Conservation (phyloP, 345 rosid species). For the Eucalyptus regnans region DNA sequence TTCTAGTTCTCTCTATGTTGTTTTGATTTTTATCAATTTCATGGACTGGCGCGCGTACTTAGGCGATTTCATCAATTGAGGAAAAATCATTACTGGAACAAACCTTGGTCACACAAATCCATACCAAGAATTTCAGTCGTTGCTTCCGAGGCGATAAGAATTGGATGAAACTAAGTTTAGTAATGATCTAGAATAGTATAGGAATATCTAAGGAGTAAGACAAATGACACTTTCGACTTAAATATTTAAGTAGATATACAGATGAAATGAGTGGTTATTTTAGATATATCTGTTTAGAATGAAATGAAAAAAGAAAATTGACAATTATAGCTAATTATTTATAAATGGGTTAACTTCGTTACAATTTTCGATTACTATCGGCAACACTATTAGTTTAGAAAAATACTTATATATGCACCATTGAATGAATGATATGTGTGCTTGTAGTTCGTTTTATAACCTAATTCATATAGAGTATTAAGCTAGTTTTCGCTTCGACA, state of each 20-base stretch:
- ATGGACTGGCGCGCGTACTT: too few relatives aligned
- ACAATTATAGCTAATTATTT: not conserved
- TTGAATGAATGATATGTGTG: not conserved
- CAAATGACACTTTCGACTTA: not conserved
- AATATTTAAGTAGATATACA: not conserved
- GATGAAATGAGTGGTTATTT: not conserved
- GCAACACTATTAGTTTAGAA: not conserved
- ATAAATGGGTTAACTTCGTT: not conserved
- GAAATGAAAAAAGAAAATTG: too few relatives aligned
- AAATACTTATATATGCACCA: not conserved
- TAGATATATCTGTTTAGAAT: too few relatives aligned
- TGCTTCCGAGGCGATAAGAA: not conserved
- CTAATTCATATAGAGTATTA: not conserved
- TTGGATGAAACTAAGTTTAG: not conserved
- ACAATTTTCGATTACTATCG: not conserved
- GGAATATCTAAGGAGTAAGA: not conserved
- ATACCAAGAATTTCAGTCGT: too few relatives aligned
- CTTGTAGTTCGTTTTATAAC: not conserved
- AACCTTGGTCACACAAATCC: too few relatives aligned
- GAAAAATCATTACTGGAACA: too few relatives aligned
- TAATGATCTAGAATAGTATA: not conserved
- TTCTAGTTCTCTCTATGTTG: too few relatives aligned
- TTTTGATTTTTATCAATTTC: too few relatives aligned
- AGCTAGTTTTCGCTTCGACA: not conserved
- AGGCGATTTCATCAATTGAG: too few relatives aligned